These are phyloP conservation scores for Rugonectria rugulosa DNA, from an alignment of 2,329 filamentous ascomycete genomes.

Conservation along the genomic window DNA sequence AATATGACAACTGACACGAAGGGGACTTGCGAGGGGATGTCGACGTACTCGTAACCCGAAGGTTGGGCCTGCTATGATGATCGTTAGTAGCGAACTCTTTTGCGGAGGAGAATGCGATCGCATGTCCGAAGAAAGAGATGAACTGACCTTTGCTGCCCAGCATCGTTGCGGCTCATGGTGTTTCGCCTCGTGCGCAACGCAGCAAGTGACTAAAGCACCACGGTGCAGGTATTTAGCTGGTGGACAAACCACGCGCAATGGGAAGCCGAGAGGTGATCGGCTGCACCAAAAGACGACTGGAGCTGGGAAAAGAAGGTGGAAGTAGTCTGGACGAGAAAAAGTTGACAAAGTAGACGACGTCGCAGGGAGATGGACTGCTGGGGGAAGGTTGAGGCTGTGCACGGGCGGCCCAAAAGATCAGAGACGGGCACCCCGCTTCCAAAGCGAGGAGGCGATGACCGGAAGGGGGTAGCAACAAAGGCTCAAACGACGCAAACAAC, in stretches of 20 bases:
- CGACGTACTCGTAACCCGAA: slow-evolving; percentile 87
- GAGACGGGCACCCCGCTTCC: slow-evolving; percentile 41
- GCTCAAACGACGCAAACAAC: slow-evolving; percentile 23
- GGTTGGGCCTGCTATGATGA: slow-evolving; percentile 74
- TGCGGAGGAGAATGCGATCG: slow-evolving; percentile 4
- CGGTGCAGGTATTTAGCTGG: slow-evolving; percentile 25
- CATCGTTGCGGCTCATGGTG: slow-evolving; percentile 47
- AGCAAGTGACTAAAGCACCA: slow-evolving; percentile 38
- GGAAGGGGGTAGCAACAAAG: slow-evolving; percentile 35
- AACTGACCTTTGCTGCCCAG: slow-evolving; percentile 47
- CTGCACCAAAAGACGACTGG: slow-evolving; percentile 21
- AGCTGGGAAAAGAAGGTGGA: slow-evolving; percentile 24
- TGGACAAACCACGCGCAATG: slow-evolving; percentile 26
- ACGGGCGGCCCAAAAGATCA: slow-evolving; percentile 39
- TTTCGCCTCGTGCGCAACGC: slow-evolving; percentile 38
- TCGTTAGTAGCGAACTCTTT: slow-evolving; percentile 41
- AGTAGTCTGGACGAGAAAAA: slow-evolving; percentile 25
- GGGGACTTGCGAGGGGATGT: slow-evolving; percentile 31
- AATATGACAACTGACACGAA: slow-evolving; percentile 41
- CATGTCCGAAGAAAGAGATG: slow-evolving; percentile 22
- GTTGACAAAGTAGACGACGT: slow-evolving; percentile 39
- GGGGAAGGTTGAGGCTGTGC: slow-evolving; percentile 42
- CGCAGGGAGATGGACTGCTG: slow-evolving; percentile 23
- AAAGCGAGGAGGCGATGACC: slow-evolving; percentile 35
- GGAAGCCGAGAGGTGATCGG: slow-evolving; percentile 21